A percentile compares a stretch with the other conserved stretches of the same genome.
Conservation (phyloP, 768 basidiomycete species). For the Collybia mongolica region DNA sequence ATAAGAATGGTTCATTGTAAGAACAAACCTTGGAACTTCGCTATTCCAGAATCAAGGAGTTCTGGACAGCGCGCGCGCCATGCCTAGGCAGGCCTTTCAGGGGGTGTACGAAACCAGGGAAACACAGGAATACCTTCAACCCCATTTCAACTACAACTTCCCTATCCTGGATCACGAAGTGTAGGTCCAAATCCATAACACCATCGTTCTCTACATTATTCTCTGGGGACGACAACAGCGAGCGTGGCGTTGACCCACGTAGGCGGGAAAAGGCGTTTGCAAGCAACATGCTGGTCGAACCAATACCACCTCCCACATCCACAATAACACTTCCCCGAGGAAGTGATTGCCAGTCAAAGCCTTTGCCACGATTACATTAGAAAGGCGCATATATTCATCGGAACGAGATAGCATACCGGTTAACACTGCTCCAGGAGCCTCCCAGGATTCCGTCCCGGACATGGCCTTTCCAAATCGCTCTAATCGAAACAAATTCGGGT, state of each 20-base stretch:
- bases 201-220: slow-evolving; percentile 16
- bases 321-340: slow-evolving; percentile 51
- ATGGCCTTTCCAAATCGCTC: slow-evolving; percentile 76
- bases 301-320: slow-evolving; percentile 73
- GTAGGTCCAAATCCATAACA: slow-evolving; percentile 22
- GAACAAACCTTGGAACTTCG: slow-evolving; percentile 48
- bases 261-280: slow-evolving; percentile 30
- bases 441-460: slow-evolving; percentile 73
- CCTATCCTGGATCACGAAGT: slow-evolving; percentile 64
- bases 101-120: slow-evolving; percentile 8
- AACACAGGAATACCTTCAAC: slow-evolving; percentile 33
- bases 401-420: slow-evolving; percentile 36
- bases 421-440: slow-evolving; percentile 57
- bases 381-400: slow-evolving; percentile 8
- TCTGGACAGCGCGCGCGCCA: slow-evolving; percentile 62
- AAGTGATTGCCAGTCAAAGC: slow-evolving; percentile 57
- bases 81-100: slow-evolving; percentile 28
- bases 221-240: neutral
- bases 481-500: slow-evolving; percentile 51
- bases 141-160: slow-evolving; percentile 54
- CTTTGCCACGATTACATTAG: slow-evolving; percentile 25
- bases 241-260: neutral
- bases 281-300: slow-evolving; percentile 40
- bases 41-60: slow-evolving; percentile 51
- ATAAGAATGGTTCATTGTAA: neutral